These are phyloP conservation scores for Melastoma candidum DNA, from an alignment of 441 rosid species.

Conservation along the genomic window DNA sequence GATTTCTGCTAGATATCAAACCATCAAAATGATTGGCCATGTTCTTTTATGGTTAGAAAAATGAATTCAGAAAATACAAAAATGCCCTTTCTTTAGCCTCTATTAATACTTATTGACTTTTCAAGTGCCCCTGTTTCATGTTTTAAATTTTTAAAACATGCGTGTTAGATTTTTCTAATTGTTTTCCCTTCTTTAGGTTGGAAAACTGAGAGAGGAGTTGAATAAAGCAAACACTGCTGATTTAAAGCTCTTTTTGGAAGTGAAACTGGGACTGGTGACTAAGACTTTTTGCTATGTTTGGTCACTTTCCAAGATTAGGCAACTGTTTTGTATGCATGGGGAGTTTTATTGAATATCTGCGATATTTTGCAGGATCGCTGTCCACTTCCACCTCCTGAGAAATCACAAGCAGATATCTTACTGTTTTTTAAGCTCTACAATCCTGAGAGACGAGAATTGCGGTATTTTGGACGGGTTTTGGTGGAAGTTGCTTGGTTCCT, in stretches of 20 bases:
- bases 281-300: not conserved
- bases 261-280: conserved; percentile 66
- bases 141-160: not conserved
- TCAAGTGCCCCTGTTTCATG: too few species aligned
- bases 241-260: conserved; percentile 84
- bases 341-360: conserved; percentile 4
- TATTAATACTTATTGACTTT: too few species aligned
- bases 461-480: conserved; percentile 30
- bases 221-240: conserved; percentile 78
- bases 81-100: too few species aligned
- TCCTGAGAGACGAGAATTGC: conserved; percentile 65
- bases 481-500: not conserved
- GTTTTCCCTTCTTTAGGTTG: conserved; percentile 45
- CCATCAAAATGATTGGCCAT: too few species aligned
- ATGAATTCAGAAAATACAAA: too few species aligned
- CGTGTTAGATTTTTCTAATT: conserved; percentile 4
- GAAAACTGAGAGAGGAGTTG: conserved; percentile 77
- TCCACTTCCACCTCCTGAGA: conserved; percentile 65
- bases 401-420: conserved; percentile 70
- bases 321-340: not conserved
- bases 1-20: too few species aligned
- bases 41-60: too few species aligned
- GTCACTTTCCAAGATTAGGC: not conserved
- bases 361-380: conserved; percentile 50
- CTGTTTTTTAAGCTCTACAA: conserved; percentile 89